Conservation (phyloP, 2,329 filamentous ascomycete genomes). For the Zopfia rhizophila region DNA sequence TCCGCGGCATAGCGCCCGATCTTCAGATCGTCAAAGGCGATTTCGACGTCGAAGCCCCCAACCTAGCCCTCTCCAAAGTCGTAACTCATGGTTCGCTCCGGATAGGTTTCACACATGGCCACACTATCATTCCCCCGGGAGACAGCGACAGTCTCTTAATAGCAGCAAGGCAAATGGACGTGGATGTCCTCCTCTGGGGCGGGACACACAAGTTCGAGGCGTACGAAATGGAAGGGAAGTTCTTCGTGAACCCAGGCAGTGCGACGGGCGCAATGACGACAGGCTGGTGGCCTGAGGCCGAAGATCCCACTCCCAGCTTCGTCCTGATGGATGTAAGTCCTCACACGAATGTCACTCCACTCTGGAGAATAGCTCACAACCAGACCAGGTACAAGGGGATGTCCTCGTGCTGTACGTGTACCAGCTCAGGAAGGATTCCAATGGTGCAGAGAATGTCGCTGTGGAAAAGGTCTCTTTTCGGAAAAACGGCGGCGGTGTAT, state of each 20-base stretch:
- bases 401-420: conserved; percentile 97
- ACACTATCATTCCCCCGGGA: conserved; percentile 75
- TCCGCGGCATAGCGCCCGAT: conserved; percentile 66
- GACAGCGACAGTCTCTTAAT: conserved; percentile 75
- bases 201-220: conserved; percentile 77
- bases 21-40: conserved; percentile 77
- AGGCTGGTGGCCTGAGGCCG: conserved; percentile 65
- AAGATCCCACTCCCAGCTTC: conserved; percentile 86
- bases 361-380: conserved; percentile 8
- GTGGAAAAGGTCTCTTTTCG: conserved; percentile 67
- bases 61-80: conserved; percentile 73
- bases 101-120: conserved; percentile 76
- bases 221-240: conserved; percentile 77
- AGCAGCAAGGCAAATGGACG: conserved; percentile 76
- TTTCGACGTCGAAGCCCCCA: conserved; percentile 74
- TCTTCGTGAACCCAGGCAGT: conserved; percentile 76
- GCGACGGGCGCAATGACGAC: conserved; percentile 73
- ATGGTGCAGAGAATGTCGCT: conserved; percentile 63
- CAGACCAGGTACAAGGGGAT: conserved; percentile 85
- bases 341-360: background rate
- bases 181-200: conserved; percentile 75
- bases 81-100: conserved; percentile 75
- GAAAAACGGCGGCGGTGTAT: conserved; percentile 57
- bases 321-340: conserved; percentile 94
- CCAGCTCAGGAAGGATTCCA: conserved; percentile 63